Evolutionary conservation across 257 asterid genomes (phyloP).

Genomic region (Capsicum chinense): DNA sequence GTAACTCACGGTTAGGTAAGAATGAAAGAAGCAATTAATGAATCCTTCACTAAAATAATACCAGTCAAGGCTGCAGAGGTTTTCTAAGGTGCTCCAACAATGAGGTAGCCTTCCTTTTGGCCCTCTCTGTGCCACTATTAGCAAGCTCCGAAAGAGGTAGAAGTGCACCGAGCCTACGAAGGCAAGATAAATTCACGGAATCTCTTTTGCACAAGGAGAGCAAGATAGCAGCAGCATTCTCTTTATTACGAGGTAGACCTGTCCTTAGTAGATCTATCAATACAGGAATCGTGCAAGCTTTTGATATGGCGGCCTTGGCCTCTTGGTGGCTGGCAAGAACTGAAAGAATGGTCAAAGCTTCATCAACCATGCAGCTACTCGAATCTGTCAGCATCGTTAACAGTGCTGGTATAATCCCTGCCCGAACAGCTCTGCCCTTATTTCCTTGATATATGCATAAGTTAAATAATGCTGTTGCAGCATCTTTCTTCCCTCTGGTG

Average conservation of each 20-base stretch:
- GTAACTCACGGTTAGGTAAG: slow-evolving; percentile 34
- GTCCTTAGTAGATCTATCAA: slow-evolving; percentile 70
- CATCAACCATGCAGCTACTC: slow-evolving; percentile 76
- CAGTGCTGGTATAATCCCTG: slow-evolving; percentile 73
- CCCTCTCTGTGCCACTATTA: slow-evolving; percentile 88
- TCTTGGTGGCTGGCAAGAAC: slow-evolving; percentile 89
- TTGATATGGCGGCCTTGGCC: slow-evolving; percentile 77
- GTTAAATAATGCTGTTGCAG: slow-evolving; percentile 92
- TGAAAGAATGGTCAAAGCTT: slow-evolving; percentile 85
- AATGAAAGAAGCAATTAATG: slow-evolving; percentile 33
- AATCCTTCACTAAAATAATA: not conserved
- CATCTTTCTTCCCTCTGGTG: slow-evolving; percentile 90
- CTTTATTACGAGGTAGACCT: slow-evolving; percentile 75
- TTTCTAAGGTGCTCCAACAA: slow-evolving; percentile 73
- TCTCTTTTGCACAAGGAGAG: slow-evolving; percentile 85
- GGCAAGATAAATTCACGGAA: slow-evolving; percentile 60
- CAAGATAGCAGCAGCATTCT: slow-evolving; percentile 79
- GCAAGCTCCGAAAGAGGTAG: slow-evolving; percentile 73
- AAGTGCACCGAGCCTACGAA: slow-evolving; percentile 82
- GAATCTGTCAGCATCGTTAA: slow-evolving; percentile 78
- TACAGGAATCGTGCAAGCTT: slow-evolving; percentile 79
- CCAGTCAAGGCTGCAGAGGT: slow-evolving; percentile 47
- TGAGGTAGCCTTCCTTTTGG: slow-evolving; percentile 77
- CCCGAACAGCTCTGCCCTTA: slow-evolving; percentile 91
- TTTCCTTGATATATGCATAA: slow-evolving; percentile 89